Evolutionary conservation across 345 rosid species (phyloP).

Genomic region (Sapria himalayana): DNA sequence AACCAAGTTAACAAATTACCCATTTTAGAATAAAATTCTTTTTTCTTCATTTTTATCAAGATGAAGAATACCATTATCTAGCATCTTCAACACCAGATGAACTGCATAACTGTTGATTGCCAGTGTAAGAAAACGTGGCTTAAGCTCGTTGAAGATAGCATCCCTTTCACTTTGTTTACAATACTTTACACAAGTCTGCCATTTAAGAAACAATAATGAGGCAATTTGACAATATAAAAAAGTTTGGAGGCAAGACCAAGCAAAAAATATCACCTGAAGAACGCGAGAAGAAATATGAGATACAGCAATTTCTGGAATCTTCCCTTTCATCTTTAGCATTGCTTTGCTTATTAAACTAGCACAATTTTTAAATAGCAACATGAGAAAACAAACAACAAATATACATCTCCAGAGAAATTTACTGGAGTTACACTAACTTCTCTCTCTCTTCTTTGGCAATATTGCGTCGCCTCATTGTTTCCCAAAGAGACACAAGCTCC

Average conservation of each 20-base stretch:
- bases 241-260: not conserved
- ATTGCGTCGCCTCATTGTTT: conserved; percentile 78
- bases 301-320: conserved; percentile 69
- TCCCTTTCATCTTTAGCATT: conserved; percentile 64
- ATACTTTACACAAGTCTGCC: conserved; percentile 60
- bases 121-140: conserved; percentile 54
- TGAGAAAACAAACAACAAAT: not conserved
- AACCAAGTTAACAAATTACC: too few species aligned
- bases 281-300: conserved; percentile 85
- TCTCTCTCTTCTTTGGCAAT: conserved; percentile 71
- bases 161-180: conserved; percentile 67
- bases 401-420: not conserved
- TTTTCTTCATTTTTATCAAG: conserved; percentile 2
- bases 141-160: conserved; percentile 46
- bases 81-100: conserved; percentile 63
- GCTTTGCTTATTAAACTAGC: conserved; percentile 56
- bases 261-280: conserved; percentile 63
- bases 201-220: conserved; percentile 6
- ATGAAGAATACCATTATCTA: conserved; percentile 43
- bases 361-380: conserved; percentile 4
- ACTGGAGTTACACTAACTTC: conserved; percentile 22
- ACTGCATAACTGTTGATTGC: conserved; percentile 45
- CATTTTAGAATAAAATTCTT: too few species aligned
- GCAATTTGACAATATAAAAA: not conserved
- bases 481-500: conserved; percentile 91